Evolutionary conservation across 495 filamentous ascomycete genomes (phyloP).

Genomic region (Corynascus novoguineensis): DNA sequence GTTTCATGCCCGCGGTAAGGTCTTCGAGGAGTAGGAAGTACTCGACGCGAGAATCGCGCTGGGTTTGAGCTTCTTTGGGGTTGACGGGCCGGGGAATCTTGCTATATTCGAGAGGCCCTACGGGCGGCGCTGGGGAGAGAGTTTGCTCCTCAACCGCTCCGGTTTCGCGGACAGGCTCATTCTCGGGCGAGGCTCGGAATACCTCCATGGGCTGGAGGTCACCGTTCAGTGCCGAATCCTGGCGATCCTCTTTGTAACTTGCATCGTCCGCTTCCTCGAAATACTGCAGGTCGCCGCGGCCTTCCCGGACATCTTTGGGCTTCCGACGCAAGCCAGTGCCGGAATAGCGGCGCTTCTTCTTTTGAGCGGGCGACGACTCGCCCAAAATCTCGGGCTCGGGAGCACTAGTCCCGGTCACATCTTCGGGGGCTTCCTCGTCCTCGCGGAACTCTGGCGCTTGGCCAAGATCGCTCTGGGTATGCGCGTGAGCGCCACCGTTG

Average conservation of each 20-base stretch:
- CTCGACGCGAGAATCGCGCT: constrained; percentile 61
- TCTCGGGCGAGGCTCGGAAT: background rate
- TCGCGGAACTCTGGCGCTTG: constrained; percentile 7
- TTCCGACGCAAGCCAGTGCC: constrained; percentile 69
- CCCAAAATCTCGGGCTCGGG: constrained; percentile 48
- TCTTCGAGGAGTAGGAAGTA: constrained; percentile 96
- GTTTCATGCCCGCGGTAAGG: constrained; percentile 92
- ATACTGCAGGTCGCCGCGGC: constrained; percentile 68
- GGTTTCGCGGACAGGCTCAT: background rate
- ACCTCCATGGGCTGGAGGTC: constrained; percentile 2
- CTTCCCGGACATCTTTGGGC: constrained; percentile 56
- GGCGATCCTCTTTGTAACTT: constrained; percentile 72
- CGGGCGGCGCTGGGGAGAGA: constrained; percentile 21
- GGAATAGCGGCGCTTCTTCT: constrained; percentile 64
- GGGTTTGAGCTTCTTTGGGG: constrained; percentile 72
- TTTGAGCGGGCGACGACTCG: constrained; percentile 31
- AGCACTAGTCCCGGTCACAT: constrained; percentile 51
- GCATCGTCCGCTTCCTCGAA: constrained; percentile 72
- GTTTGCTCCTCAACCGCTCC: constrained; percentile 24
- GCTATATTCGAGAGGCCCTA: constrained; percentile 30
- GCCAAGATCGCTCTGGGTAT: constrained; percentile 34
- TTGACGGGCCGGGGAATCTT: constrained; percentile 51
- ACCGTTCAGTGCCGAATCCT: constrained; percentile 25
- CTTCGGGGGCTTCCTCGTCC: constrained; percentile 32
- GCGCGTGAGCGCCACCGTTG: constrained; percentile 15